Evolutionary conservation across 2,329 filamentous ascomycete species (phyloP).

Genomic region (Dothistroma pini): DNA sequence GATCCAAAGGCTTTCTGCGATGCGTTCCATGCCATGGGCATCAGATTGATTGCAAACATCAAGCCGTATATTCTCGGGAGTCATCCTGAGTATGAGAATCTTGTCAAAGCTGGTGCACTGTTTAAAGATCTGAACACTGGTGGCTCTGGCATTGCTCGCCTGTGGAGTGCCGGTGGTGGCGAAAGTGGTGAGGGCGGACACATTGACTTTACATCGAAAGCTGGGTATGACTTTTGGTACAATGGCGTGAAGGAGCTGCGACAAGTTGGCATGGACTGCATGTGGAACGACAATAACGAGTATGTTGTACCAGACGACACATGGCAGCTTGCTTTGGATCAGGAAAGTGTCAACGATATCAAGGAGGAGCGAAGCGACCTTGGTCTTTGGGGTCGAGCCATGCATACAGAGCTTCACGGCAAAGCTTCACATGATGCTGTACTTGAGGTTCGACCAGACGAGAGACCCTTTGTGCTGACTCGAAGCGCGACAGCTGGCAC

Average conservation of each 20-base stretch:
- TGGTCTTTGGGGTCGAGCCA: slow-evolving; percentile 65
- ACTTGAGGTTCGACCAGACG: slow-evolving; percentile 54
- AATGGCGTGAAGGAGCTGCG: slow-evolving; percentile 62
- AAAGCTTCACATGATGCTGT: slow-evolving; percentile 68
- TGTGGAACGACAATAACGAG: slow-evolving; percentile 80
- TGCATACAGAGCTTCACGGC: slow-evolving; percentile 69
- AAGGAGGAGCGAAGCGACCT: slow-evolving; percentile 46
- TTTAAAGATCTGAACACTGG: slow-evolving; percentile 56
- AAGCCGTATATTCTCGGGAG: slow-evolving; percentile 67
- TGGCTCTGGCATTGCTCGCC: slow-evolving; percentile 54
- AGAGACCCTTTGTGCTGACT: slow-evolving; percentile 65
- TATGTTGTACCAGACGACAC: slow-evolving; percentile 64
- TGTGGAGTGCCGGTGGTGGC: slow-evolving; percentile 70
- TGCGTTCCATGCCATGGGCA: slow-evolving; percentile 60
- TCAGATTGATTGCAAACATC: slow-evolving; percentile 66
- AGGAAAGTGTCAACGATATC: slow-evolving; percentile 35
- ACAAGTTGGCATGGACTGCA: slow-evolving; percentile 63
- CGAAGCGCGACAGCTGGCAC: slow-evolving; percentile 68
- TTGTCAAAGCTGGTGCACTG: slow-evolving; percentile 57
- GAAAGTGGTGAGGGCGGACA: slow-evolving; percentile 68
- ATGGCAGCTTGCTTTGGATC: slow-evolving; percentile 60
- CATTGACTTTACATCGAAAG: slow-evolving; percentile 67
- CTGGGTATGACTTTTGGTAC: slow-evolving; percentile 69
- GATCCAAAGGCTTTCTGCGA: slow-evolving; percentile 62
- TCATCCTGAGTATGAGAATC: slow-evolving; percentile 63